Conservation (phyloP, 1,284 basidiomycete genomes). For the Cryptococcus maquisensis region DNA sequence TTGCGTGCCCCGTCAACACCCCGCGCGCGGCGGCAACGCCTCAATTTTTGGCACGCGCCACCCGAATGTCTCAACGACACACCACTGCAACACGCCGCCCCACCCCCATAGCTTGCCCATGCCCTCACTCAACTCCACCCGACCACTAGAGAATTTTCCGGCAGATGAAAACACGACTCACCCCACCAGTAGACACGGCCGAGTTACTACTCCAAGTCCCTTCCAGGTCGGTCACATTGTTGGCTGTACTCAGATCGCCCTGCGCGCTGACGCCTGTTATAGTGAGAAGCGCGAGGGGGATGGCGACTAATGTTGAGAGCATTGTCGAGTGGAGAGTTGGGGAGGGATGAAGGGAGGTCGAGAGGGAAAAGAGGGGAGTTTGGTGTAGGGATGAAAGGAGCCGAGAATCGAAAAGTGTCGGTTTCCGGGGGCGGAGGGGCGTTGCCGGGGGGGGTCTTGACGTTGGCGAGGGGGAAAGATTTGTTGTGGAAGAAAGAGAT, state of each 20-base stretch:
- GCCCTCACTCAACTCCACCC: not conserved
- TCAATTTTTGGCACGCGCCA: too few species aligned
- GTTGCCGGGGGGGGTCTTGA: too few species aligned
- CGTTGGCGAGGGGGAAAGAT: not conserved
- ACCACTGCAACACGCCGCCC: not conserved
- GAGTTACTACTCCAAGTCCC: slow-evolving; percentile 81
- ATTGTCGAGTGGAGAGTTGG: slow-evolving; percentile 2
- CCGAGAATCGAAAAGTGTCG: not conserved
- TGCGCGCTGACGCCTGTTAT: slow-evolving; percentile 18
- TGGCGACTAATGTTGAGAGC: slow-evolving; percentile 11
- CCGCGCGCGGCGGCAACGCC: not conserved
- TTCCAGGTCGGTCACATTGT: slow-evolving; percentile 63
- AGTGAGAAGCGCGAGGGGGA: slow-evolving; percentile 8
- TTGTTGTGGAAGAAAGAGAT: not conserved
- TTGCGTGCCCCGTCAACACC: too few species aligned
- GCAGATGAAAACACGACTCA: slow-evolving; percentile 52
- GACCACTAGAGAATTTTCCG: not conserved
- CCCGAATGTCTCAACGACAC: not conserved
- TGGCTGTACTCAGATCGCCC: slow-evolving; percentile 33
- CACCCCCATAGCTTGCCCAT: not conserved
- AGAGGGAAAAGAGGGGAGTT: not conserved
- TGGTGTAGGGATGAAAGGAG: not conserved
- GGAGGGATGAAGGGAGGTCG: not conserved
- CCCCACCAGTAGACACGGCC: slow-evolving; percentile 73
- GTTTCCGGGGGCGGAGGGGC: not conserved